Evolutionary conservation across 208 protist species (phyloP).

Genomic region (Crithidia fasciculata): DNA sequence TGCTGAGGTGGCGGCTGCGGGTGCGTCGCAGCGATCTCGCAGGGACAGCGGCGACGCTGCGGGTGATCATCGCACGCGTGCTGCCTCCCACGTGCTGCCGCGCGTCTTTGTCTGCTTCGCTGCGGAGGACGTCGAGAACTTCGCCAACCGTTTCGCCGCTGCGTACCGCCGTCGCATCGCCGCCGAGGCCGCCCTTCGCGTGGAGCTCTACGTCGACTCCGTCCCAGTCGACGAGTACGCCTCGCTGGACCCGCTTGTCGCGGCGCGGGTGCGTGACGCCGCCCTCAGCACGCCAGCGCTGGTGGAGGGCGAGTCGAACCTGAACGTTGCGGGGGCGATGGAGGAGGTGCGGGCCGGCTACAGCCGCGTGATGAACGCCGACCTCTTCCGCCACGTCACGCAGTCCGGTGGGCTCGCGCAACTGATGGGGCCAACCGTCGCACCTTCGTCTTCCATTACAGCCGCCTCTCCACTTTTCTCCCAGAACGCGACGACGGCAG

Average conservation of each 20-base stretch:
- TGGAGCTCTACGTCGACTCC: slow-evolving; percentile 93
- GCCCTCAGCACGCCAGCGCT: slow-evolving; percentile 79
- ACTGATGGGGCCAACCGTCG: slow-evolving; percentile 31
- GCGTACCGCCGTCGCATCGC: slow-evolving; percentile 75
- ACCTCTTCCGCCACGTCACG: slow-evolving; percentile 75
- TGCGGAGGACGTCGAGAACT: slow-evolving; percentile 92
- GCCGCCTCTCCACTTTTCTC: slow-evolving; percentile 37
- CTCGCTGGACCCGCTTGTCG: slow-evolving; percentile 63
- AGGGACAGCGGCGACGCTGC: not conserved
- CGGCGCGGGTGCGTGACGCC: slow-evolving; percentile 63
- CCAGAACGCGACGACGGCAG: not conserved
- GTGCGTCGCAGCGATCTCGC: not conserved
- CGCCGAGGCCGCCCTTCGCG: slow-evolving; percentile 81
- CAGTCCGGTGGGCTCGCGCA: slow-evolving; percentile 56
- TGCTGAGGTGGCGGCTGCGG: too few relatives aligned
- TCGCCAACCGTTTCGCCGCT: slow-evolving; percentile 87
- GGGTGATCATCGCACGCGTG: not conserved
- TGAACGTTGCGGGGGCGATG: slow-evolving; percentile 68
- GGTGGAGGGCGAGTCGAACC: slow-evolving; percentile 70
- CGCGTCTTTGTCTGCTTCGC: slow-evolving; percentile 92
- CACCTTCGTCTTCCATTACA: not conserved
- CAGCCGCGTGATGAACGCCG: slow-evolving; percentile 86
- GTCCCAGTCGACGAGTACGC: slow-evolving; percentile 95
- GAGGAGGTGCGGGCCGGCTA: slow-evolving; percentile 91
- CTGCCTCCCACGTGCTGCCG: slow-evolving; percentile 33